A percentile compares a stretch with the other conserved stretches of the same genome.
Evolutionary conservation across 2,329 filamentous ascomycete genomes (phyloP).

Genomic region (Neofusicoccum sp.): DNA sequence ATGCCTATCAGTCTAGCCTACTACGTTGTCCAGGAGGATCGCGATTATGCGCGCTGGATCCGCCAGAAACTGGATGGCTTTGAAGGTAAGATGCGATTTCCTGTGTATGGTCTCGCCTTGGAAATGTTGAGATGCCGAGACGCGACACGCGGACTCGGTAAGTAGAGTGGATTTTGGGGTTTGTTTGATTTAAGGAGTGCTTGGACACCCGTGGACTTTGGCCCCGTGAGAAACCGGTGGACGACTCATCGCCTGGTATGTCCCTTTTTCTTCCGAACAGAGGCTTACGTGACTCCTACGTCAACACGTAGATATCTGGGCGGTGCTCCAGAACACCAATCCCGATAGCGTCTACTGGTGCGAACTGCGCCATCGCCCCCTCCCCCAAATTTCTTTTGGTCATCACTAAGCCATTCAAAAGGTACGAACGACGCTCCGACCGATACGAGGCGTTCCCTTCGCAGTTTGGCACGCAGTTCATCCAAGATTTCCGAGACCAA

Average conservation of each 20-base stretch:
- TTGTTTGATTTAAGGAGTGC: background rate
- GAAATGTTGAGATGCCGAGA: conserved; percentile 7
- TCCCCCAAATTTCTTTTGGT: background rate
- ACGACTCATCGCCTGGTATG: background rate
- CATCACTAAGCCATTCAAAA: background rate
- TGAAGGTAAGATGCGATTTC: conserved; percentile 13
- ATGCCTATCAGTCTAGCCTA: conserved; percentile 23
- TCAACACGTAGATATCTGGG: conserved; percentile 1
- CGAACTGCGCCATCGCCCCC: background rate
- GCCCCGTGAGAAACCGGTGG: background rate
- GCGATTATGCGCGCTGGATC: conserved; percentile 18
- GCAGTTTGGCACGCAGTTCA: background rate
- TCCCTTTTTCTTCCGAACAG: background rate
- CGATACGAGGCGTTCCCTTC: conserved; percentile 10
- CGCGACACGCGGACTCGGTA: background rate
- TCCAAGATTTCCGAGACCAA: conserved; percentile 1
- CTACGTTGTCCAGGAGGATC: conserved; percentile 19
- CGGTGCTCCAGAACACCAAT: conserved; percentile 12
- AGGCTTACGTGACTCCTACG: background rate
- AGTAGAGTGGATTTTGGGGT: background rate
- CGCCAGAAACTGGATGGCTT: conserved; percentile 18
- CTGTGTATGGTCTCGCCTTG: background rate
- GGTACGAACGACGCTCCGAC: conserved; percentile 3
- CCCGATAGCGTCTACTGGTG: conserved; percentile 12
- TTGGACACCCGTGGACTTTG: background rate